Percentiles rank a stretch among this genome's conserved stretches.
These are phyloP conservation scores for Ganoderma lucidum DNA, from an alignment of 1,284 basidiomycete species.

Conservation along the genomic window DNA sequence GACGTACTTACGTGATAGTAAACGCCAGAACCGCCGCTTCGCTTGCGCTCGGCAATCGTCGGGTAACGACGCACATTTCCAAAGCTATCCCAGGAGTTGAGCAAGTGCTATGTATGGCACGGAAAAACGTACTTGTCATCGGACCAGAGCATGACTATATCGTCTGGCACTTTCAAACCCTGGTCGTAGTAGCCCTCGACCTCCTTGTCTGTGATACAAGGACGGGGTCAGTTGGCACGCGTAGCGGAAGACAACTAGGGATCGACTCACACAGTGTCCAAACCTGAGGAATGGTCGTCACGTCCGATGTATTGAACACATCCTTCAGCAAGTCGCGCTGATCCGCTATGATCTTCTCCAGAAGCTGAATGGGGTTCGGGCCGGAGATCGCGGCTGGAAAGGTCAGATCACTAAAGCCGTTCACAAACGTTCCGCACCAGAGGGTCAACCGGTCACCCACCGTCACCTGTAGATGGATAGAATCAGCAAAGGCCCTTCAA, in stretches of 20 bases:
- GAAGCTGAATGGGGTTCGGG: conserved; percentile 51
- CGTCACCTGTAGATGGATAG: conserved; percentile 40
- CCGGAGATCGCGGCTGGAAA: conserved; percentile 59
- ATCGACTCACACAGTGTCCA: conserved; percentile 66
- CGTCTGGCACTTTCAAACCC: conserved; percentile 62
- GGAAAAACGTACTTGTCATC: conserved; percentile 64
- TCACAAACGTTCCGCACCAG: background rate
- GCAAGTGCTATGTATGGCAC: background rate
- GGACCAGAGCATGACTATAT: conserved; percentile 65
- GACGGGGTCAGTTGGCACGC: background rate
- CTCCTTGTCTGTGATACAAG: conserved; percentile 56
- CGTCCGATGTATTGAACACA: conserved; percentile 59
- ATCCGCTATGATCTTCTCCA: conserved; percentile 64
- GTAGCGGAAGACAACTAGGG: background rate
- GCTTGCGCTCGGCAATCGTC: conserved; percentile 55
- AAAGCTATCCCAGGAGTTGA: conserved; percentile 48
- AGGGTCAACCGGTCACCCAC: conserved; percentile 50
- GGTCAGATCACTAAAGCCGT: background rate
- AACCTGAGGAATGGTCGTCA: conserved; percentile 65
- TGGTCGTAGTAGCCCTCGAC: conserved; percentile 74
- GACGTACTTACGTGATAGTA: conserved; percentile 68
- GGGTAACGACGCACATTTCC: conserved; percentile 69
- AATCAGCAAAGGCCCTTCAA: background rate
- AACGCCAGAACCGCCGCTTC: conserved; percentile 71
- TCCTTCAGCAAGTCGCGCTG: conserved; percentile 71